Evolutionary conservation across 306 rosid genomes (phyloP).

Genomic region (Glycine tomentella): DNA sequence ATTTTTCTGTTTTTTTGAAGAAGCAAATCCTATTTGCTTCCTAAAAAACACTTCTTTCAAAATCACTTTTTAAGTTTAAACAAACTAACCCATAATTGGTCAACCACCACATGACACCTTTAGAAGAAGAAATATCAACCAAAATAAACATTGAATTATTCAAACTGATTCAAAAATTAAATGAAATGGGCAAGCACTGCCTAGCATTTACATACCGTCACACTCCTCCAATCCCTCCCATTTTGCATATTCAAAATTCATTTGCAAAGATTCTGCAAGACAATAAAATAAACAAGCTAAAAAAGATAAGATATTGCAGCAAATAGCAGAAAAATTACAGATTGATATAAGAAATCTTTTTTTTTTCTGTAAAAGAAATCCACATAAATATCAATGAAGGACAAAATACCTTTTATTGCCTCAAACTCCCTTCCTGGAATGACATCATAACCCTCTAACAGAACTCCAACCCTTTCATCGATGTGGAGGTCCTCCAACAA

Average conservation of each 20-base stretch:
- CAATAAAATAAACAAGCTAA: neutral
- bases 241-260: neutral
- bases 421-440: neutral
- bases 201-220: neutral
- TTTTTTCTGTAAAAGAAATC: neutral
- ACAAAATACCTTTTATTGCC: neutral
- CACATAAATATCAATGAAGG: neutral
- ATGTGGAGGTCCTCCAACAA: neutral
- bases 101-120: neutral
- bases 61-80: no score
- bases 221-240: neutral
- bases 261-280: neutral
- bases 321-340: neutral
- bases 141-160: neutral
- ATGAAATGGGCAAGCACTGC: neutral
- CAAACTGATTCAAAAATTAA: no score
- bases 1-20: no score
- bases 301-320: neutral
- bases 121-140: neutral
- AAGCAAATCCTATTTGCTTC: no score
- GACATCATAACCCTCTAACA: neutral
- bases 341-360: neutral
- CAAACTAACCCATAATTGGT: neutral
- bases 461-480: neutral
- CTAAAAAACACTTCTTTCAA: no score